Conservation (phyloP, 768 basidiomycete genomes). For the Auricularia auricula-judae region DNA sequence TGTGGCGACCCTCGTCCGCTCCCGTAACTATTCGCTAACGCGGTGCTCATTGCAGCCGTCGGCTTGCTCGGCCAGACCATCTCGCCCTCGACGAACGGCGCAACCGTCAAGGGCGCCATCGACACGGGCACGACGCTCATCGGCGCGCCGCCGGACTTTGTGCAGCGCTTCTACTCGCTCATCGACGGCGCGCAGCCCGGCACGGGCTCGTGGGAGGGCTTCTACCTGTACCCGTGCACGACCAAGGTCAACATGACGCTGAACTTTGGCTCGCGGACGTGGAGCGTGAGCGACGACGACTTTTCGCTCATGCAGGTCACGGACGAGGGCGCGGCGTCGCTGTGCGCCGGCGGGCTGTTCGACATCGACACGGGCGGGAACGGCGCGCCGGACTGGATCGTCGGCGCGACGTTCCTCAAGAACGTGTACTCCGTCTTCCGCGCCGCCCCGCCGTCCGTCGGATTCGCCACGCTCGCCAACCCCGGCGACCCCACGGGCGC, state of each 20-base stretch:
- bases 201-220: conserved; percentile 42
- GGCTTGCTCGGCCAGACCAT: conserved; percentile 47
- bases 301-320: conserved; percentile 56
- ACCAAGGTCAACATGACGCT: conserved; percentile 48
- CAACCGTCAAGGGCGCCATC: conserved; percentile 53
- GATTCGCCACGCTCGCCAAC: conserved; percentile 27
- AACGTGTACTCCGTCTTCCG: conserved; percentile 48
- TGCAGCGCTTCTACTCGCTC: conserved; percentile 49
- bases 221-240: conserved; percentile 71
- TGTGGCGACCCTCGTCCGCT: neutral
- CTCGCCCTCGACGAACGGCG: conserved; percentile 18
- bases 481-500: neutral
- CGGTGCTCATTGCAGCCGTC: conserved; percentile 29
- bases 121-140: conserved; percentile 91
- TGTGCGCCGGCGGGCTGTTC: conserved; percentile 63
- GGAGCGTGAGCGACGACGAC: conserved; percentile 66
- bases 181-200: conserved; percentile 43
- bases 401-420: conserved; percentile 64
- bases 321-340: conserved; percentile 13
- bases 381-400: conserved; percentile 41
- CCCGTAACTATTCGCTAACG: neutral
- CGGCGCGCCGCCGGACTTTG: conserved; percentile 61
- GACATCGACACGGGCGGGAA: conserved; percentile 44
- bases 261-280: conserved; percentile 67
- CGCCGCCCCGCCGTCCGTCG: conserved; percentile 31